Conservation (phyloP, 345 rosid species). For the Eucalyptus viminalis region DNA sequence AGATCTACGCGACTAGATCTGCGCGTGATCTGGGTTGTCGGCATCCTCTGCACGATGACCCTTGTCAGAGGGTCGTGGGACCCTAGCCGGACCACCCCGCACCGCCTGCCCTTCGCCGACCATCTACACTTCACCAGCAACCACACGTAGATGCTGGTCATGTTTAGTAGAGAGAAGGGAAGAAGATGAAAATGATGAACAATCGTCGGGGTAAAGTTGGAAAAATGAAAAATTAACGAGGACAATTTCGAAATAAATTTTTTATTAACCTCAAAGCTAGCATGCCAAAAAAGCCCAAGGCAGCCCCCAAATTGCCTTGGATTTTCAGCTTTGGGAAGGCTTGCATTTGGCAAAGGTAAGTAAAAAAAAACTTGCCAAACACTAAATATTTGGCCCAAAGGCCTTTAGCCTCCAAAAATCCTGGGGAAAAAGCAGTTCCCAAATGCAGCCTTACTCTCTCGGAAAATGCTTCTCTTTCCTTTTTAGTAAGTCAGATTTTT, state of each 20-base stretch:
- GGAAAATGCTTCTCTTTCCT: neutral
- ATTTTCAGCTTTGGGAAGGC: rapidly evolving
- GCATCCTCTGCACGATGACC: rapidly evolving
- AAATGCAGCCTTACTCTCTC: too few species aligned
- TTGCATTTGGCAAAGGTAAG: too few species aligned
- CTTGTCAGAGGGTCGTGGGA: too few species aligned
- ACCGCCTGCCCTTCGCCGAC: rapidly evolving
- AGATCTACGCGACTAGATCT: rapidly evolving
- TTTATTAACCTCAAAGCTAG: too few species aligned
- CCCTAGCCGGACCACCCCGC: rapidly evolving
- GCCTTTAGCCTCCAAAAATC: rapidly evolving
- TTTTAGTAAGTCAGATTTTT: neutral
- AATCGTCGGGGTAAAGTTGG: rapidly evolving
- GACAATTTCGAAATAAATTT: rapidly evolving
- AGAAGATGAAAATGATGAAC: too few species aligned
- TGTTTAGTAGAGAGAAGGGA: too few species aligned
- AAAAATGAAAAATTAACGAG: too few species aligned
- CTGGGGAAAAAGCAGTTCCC: rapidly evolving
- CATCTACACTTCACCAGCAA: rapidly evolving
- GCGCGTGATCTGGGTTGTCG: rapidly evolving
- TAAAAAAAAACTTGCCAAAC: too few species aligned
- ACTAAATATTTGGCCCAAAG: too few species aligned
- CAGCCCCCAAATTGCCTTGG: rapidly evolving
- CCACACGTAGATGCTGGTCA: rapidly evolving
- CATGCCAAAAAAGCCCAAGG: rapidly evolving